phyloP scores from a whole-genome alignment of 208 protist genomes.

The Phytomonas sp. region DNA sequence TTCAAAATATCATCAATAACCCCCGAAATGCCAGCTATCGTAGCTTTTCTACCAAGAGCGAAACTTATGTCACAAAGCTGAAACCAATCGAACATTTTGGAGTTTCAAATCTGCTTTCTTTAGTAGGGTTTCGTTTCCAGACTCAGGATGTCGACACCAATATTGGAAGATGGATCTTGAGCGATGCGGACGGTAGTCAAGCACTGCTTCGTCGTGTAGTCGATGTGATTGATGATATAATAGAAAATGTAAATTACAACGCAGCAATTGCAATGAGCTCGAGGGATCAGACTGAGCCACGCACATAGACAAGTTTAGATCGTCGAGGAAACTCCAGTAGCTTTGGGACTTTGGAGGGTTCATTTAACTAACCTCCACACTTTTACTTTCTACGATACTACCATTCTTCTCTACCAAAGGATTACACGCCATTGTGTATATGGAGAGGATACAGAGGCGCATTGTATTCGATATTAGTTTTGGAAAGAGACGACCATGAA shows the following conservation, averaged over 20 bases:
- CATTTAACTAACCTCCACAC: too few relatives aligned
- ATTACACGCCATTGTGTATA: too few relatives aligned
- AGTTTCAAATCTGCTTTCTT: slow-evolving; percentile 35
- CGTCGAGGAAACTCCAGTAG: not conserved
- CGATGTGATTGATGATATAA: slow-evolving; percentile 27
- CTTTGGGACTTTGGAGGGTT: too few relatives aligned
- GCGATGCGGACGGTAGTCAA: slow-evolving; percentile 39
- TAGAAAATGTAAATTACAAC: slow-evolving; percentile 10
- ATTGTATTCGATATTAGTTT: too few relatives aligned
- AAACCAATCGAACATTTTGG: slow-evolving; percentile 56
- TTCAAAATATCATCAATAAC: slow-evolving; percentile 47
- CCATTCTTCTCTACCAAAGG: too few relatives aligned
- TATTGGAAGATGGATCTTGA: slow-evolving; percentile 32
- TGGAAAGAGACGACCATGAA: too few relatives aligned
- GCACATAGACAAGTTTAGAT: not conserved
- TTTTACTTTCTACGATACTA: too few relatives aligned
- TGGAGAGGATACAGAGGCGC: too few relatives aligned
- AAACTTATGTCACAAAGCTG: slow-evolving; percentile 53
- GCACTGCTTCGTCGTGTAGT: slow-evolving; percentile 37
- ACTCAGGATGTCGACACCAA: not conserved
- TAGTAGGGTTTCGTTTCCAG: slow-evolving; percentile 42
- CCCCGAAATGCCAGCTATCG: slow-evolving; percentile 50
- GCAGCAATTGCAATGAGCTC: not conserved
- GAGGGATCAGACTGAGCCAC: not conserved
- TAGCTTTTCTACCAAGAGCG: slow-evolving; percentile 40